phyloP scores from a whole-genome alignment of 768 basidiomycete genomes.

The Boletus rubropictus region DNA sequence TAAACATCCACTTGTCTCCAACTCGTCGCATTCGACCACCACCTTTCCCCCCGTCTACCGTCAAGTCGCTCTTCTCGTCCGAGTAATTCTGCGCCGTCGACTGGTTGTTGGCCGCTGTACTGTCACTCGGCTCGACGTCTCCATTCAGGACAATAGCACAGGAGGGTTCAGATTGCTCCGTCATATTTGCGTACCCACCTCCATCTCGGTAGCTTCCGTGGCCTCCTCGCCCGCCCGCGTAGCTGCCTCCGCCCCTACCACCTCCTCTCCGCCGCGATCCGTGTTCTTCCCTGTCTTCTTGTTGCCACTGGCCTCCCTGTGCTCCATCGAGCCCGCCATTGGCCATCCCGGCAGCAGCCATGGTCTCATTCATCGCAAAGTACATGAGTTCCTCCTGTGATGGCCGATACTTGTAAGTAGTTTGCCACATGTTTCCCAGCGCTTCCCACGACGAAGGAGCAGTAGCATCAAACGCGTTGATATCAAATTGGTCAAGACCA shows the following conservation, averaged over 20 bases:
- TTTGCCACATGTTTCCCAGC: slow-evolving; percentile 72
- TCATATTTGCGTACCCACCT: slow-evolving; percentile 30
- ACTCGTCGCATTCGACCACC: slow-evolving; percentile 60
- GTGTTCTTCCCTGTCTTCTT: slow-evolving; percentile 24
- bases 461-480: slow-evolving; percentile 67
- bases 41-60: slow-evolving; percentile 12
- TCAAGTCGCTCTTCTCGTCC: background rate
- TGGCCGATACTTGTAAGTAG: slow-evolving; percentile 61
- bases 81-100: background rate
- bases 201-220: slow-evolving; percentile 48
- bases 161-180: slow-evolving; percentile 32
- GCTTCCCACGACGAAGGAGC: slow-evolving; percentile 73
- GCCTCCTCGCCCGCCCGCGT: slow-evolving; percentile 27
- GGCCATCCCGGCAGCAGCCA: slow-evolving; percentile 15
- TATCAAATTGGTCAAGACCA: slow-evolving; percentile 67
- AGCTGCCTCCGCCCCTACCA: slow-evolving; percentile 37
- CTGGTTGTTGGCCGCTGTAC: background rate
- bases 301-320: slow-evolving; percentile 24
- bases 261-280: slow-evolving; percentile 33
- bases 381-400: slow-evolving; percentile 74
- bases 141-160: slow-evolving; percentile 60
- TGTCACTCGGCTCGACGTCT: slow-evolving; percentile 26
- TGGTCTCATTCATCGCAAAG: slow-evolving; percentile 48
- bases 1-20: slow-evolving; percentile 70
- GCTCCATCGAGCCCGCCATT: slow-evolving; percentile 13